Evolutionary conservation across 257 asterid species (phyloP).

Genomic region (Rehmannia glutinosa): DNA sequence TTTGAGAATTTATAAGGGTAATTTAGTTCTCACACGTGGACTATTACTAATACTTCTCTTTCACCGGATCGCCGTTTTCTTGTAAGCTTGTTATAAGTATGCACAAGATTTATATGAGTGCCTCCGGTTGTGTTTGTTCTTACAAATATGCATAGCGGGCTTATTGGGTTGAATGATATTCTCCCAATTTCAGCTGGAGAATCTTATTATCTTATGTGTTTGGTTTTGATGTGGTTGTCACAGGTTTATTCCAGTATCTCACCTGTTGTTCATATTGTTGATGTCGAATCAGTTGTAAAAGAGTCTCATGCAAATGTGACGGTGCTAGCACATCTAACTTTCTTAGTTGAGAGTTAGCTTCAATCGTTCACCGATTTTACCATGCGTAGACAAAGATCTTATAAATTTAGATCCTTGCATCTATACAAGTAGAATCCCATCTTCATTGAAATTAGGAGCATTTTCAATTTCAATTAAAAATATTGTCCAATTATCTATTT

Average conservation of each 20-base stretch:
- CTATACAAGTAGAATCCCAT: no score
- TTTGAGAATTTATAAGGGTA: not conserved
- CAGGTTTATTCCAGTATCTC: slow-evolving; percentile 88
- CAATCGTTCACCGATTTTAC: no score
- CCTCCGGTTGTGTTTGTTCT: not conserved
- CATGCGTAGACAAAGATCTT: no score
- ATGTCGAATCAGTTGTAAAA: slow-evolving; percentile 66
- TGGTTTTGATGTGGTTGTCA: slow-evolving; percentile 13
- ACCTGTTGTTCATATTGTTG: slow-evolving; percentile 80
- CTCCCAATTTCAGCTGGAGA: not conserved
- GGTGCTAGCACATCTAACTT: no score
- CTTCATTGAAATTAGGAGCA: no score
- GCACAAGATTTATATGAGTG: not conserved
- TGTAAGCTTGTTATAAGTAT: slow-evolving; percentile 36
- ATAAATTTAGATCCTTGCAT: no score
- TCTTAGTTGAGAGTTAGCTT: no score
- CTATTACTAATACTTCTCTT: slow-evolving; percentile 80
- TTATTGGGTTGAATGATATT: no score
- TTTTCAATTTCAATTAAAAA: no score
- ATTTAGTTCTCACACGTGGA: slow-evolving; percentile 45
- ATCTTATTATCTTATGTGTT: slow-evolving; percentile 12
- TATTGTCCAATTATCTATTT: no score
- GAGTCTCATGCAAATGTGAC: slow-evolving; percentile 79
- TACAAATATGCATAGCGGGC: no score
- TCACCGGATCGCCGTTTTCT: slow-evolving; percentile 84